These are phyloP conservation scores for Ruellia speciosa DNA, from an alignment of 305 asterid genomes.

Conservation along the genomic window DNA sequence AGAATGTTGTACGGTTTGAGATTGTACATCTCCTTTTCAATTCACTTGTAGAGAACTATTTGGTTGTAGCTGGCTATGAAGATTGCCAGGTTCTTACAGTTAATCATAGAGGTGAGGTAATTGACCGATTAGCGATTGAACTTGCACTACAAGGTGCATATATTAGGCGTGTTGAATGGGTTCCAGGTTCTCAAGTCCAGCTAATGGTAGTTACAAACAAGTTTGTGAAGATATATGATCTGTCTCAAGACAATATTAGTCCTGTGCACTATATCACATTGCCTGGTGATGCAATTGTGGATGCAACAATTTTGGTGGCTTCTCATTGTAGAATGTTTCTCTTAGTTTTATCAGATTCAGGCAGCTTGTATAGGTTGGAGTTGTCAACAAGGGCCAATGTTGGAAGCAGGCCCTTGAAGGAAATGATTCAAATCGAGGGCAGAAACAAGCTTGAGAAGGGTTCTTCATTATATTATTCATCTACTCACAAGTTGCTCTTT, in stretches of 20 bases:
- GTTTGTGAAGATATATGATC: constrained; percentile 88
- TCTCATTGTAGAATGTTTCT: constrained; percentile 75
- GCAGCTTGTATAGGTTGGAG: constrained; percentile 82
- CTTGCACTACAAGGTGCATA: constrained; percentile 98
- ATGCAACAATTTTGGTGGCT: constrained; percentile 75
- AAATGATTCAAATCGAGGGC: constrained; percentile 63
- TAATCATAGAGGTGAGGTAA: constrained; percentile 95
- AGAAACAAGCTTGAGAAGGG: constrained; percentile 56
- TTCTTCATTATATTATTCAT: constrained; percentile 66
- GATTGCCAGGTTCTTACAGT: constrained; percentile 97
- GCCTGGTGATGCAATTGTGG: constrained; percentile 72
- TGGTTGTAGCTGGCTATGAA: constrained; percentile 97
- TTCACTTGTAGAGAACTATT: constrained; percentile 76
- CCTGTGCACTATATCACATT: constrained; percentile 87
- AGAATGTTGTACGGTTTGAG: constrained; percentile 92
- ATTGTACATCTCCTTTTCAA: constrained; percentile 88
- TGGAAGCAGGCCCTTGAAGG: constrained; percentile 82
- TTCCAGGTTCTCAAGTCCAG: constrained; percentile 98
- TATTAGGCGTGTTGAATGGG: constrained; percentile 88
- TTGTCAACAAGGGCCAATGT: constrained; percentile 71
- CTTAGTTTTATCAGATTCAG: constrained; percentile 73
- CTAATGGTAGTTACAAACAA: constrained; percentile 90
- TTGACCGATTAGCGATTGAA: constrained; percentile 92
- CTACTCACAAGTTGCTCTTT: constrained; percentile 77
- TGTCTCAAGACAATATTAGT: constrained; percentile 91